phyloP scores from a whole-genome alignment of 106 monocot genomes.

The Chionographis japonica region DNA sequence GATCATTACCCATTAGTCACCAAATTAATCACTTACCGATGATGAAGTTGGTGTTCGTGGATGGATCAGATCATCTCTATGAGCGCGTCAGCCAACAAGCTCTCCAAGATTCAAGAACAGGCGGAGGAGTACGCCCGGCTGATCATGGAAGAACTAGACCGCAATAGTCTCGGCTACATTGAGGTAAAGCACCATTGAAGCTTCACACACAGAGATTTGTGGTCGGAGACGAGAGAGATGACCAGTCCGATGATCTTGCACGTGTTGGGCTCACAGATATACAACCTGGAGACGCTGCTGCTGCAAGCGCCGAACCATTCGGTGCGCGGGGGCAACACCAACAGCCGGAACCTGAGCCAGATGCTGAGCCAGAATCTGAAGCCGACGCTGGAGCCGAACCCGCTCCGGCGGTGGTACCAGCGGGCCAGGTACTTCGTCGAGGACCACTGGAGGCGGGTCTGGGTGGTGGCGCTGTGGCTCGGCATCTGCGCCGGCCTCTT shows the following conservation, averaged over 20 bases:
- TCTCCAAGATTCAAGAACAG: constrained; percentile 83
- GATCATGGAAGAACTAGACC: constrained; percentile 98
- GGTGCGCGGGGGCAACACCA: constrained; percentile 28
- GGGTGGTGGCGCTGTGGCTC: constrained; percentile 84
- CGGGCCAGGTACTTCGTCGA: constrained; percentile 53
- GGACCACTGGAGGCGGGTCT: constrained; percentile 82
- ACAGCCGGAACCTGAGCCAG: constrained; percentile 85
- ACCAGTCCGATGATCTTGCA: too few relatives aligned
- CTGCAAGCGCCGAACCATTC: constrained; percentile 68
- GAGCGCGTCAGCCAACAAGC: constrained; percentile 92
- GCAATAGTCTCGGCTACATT: constrained; percentile 76
- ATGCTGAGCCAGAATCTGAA: constrained; percentile 84
- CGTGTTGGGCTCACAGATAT: constrained; percentile 35
- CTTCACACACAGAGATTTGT: too few relatives aligned
- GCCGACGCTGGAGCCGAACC: constrained; percentile 71
- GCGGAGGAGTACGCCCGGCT: constrained; percentile 91
- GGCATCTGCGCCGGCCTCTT: constrained; percentile 59
- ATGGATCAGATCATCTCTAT: constrained; percentile 63
- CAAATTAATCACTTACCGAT: too few relatives aligned
- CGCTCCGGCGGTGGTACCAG: constrained; percentile 43
- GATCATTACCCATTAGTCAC: too few relatives aligned
- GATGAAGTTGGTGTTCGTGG: not conserved
- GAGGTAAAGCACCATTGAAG: constrained; percentile 36
- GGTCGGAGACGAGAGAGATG: too few relatives aligned
- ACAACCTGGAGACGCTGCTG: constrained; percentile 83